Conservation (phyloP, 2,329 filamentous ascomycete genomes). For the Rutstroemia sydowiana region DNA sequence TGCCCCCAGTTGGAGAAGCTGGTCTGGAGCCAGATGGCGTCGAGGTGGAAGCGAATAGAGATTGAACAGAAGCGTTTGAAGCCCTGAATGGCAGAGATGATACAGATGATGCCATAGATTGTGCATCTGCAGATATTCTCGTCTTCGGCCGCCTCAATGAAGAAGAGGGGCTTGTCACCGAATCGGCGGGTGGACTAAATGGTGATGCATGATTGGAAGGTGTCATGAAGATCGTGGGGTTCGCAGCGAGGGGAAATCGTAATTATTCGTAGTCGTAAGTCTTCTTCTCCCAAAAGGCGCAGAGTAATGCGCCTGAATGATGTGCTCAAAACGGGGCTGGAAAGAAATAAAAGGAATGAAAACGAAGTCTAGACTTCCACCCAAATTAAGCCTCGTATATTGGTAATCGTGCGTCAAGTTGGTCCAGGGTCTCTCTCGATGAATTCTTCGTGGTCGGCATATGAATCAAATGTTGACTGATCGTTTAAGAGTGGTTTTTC, state of each 20-base stretch:
- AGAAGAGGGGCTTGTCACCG: slow-evolving; percentile 43
- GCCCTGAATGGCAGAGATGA: slow-evolving; percentile 46
- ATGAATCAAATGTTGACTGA: slow-evolving; percentile 8
- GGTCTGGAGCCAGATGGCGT: slow-evolving; percentile 63
- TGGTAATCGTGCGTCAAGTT: slow-evolving; percentile 3
- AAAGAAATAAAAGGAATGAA: not conserved
- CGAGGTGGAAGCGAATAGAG: slow-evolving; percentile 58
- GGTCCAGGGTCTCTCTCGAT: slow-evolving; percentile 2
- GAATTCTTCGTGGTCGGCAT: slow-evolving; percentile 15
- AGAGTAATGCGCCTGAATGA: slow-evolving; percentile 32
- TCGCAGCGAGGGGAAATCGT: slow-evolving; percentile 6
- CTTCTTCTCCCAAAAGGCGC: slow-evolving; percentile 32
- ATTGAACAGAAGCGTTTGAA: slow-evolving; percentile 51
- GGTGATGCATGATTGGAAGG: slow-evolving; percentile 59
- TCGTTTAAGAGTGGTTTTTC: not conserved
- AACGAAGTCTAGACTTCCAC: slow-evolving; percentile 6
- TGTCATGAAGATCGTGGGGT: slow-evolving; percentile 51
- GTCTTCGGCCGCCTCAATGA: slow-evolving; percentile 52
- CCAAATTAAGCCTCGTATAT: slow-evolving; percentile 2
- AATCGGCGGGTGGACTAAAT: slow-evolving; percentile 48
- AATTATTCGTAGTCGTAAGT: slow-evolving; percentile 25
- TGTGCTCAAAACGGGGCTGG: not conserved
- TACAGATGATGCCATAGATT: slow-evolving; percentile 43
- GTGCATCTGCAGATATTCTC: slow-evolving; percentile 42
- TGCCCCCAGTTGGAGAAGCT: slow-evolving; percentile 53